These are phyloP conservation scores for Microsporum audouinii DNA, from an alignment of 2,329 filamentous ascomycete genomes.

Conservation along the genomic window DNA sequence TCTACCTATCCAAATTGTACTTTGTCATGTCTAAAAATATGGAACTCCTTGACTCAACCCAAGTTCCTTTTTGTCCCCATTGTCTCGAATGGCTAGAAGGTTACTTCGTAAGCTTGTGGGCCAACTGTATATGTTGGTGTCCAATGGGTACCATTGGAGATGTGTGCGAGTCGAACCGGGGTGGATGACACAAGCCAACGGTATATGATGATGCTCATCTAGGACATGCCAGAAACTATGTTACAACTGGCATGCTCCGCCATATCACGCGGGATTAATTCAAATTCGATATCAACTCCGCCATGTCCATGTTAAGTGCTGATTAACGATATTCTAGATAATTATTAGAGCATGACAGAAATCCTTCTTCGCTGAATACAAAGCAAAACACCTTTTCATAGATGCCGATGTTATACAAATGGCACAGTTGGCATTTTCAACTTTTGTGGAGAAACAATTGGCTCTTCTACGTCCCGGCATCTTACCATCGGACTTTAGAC, in stretches of 20 bases:
- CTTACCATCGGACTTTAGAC: constrained; percentile 37
- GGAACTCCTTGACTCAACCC: constrained; percentile 65
- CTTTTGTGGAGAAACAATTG: constrained; percentile 58
- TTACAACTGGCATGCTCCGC: constrained; percentile 77
- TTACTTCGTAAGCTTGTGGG: constrained; percentile 82
- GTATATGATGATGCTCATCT: constrained; percentile 72
- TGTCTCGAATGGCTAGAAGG: constrained; percentile 52
- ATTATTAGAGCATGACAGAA: constrained; percentile 60
- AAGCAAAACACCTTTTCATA: constrained; percentile 38
- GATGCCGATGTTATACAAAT: constrained; percentile 38
- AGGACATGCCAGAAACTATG: constrained; percentile 80
- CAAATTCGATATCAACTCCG: constrained; percentile 67
- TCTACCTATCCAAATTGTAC: constrained; percentile 21
- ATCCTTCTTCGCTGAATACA: constrained; percentile 61
- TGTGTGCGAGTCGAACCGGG: too few relatives aligned
- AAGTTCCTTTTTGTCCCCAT: constrained; percentile 65
- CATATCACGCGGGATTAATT: constrained; percentile 76
- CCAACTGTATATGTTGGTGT: constrained; percentile 65
- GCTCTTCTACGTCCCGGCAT: constrained; percentile 37
- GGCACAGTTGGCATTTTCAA: constrained; percentile 41
- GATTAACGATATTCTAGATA: constrained; percentile 36
- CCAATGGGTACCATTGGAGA: too few relatives aligned
- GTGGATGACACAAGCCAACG: too few relatives aligned
- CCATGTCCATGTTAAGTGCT: constrained; percentile 54
- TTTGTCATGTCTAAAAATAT: constrained; percentile 54